Evolutionary conservation across 345 rosid species (phyloP).

Genomic region (Gossypium mustelinum): DNA sequence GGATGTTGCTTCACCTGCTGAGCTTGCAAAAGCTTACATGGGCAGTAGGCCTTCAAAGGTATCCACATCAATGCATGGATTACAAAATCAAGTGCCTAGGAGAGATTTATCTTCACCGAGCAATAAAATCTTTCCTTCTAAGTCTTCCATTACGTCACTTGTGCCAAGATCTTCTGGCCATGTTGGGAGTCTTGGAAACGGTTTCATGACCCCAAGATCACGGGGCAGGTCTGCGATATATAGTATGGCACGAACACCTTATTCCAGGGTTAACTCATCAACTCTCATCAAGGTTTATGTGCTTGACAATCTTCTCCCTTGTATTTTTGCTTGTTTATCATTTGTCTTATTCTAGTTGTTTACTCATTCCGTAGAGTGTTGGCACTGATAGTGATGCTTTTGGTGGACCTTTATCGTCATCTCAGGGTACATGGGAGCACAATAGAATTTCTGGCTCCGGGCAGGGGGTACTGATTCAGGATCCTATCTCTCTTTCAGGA

Average conservation of each 20-base stretch:
- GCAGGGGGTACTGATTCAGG: slow-evolving; percentile 38
- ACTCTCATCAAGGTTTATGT: slow-evolving; percentile 47
- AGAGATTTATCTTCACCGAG: slow-evolving; percentile 42
- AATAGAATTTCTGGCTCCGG: slow-evolving; percentile 53
- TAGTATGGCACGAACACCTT: slow-evolving; percentile 85
- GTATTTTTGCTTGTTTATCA: not conserved
- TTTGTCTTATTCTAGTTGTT: not conserved
- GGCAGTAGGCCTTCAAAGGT: slow-evolving; percentile 74
- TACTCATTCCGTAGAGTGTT: slow-evolving; percentile 38
- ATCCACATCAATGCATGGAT: slow-evolving; percentile 48
- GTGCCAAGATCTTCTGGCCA: slow-evolving; percentile 48
- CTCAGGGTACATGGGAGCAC: slow-evolving; percentile 43
- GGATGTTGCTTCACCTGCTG: slow-evolving; percentile 76
- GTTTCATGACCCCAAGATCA: slow-evolving; percentile 70
- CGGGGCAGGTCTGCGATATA: slow-evolving; percentile 87
- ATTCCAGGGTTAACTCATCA: slow-evolving; percentile 59
- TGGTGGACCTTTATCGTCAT: slow-evolving; percentile 38
- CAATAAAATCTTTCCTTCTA: slow-evolving; percentile 34
- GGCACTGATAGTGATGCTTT: slow-evolving; percentile 25
- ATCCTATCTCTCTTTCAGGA: not conserved
- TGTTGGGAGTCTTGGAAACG: slow-evolving; percentile 46
- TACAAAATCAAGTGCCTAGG: slow-evolving; percentile 36
- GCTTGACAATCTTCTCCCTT: not conserved
- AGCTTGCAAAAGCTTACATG: slow-evolving; percentile 98
- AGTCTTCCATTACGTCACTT: slow-evolving; percentile 45